phyloP scores from a whole-genome alignment of 2,329 filamentous ascomycete genomes.

The Aspergillus eucalypticola region DNA sequence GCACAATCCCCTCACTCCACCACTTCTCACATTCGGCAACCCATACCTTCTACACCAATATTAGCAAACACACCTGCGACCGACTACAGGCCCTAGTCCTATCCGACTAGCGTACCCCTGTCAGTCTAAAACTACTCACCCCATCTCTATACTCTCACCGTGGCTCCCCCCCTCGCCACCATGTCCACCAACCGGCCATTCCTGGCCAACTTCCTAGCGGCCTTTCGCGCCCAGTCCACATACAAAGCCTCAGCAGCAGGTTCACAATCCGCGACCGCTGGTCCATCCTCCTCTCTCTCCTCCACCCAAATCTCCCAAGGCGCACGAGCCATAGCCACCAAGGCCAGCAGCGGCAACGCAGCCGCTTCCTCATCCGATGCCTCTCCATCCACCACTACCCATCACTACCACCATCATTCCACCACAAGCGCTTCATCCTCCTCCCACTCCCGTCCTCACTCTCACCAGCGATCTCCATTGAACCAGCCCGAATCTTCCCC shows the following conservation, averaged over 20 bases:
- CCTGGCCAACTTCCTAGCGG: slow-evolving; percentile 66
- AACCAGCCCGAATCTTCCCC: slow-evolving; percentile 38
- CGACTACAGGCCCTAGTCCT: background rate
- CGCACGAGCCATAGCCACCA: slow-evolving; percentile 52
- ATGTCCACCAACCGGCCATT: slow-evolving; percentile 69
- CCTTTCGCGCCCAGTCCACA: slow-evolving; percentile 65
- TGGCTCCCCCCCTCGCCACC: slow-evolving; percentile 21
- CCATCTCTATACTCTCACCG: background rate
- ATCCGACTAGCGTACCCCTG: background rate
- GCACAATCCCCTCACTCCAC: background rate
- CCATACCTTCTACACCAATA: background rate
- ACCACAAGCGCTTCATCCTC: slow-evolving; percentile 11
- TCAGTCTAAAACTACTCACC: background rate
- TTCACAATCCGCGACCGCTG: slow-evolving; percentile 35
- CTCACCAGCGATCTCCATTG: slow-evolving; percentile 30
- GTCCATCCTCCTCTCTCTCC: slow-evolving; percentile 36
- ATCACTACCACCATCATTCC: slow-evolving; percentile 20
- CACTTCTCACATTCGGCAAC: background rate
- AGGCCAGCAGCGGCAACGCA: slow-evolving; percentile 30
- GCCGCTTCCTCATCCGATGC: slow-evolving; percentile 25
- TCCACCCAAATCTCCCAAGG: slow-evolving; percentile 44
- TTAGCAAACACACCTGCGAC: background rate
- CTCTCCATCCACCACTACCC: slow-evolving; percentile 20
- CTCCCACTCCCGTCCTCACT: slow-evolving; percentile 21
- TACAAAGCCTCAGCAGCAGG: slow-evolving; percentile 55